phyloP scores from a whole-genome alignment of 352 stramenopile genomes.

The Globisporangium abappressorium region DNA sequence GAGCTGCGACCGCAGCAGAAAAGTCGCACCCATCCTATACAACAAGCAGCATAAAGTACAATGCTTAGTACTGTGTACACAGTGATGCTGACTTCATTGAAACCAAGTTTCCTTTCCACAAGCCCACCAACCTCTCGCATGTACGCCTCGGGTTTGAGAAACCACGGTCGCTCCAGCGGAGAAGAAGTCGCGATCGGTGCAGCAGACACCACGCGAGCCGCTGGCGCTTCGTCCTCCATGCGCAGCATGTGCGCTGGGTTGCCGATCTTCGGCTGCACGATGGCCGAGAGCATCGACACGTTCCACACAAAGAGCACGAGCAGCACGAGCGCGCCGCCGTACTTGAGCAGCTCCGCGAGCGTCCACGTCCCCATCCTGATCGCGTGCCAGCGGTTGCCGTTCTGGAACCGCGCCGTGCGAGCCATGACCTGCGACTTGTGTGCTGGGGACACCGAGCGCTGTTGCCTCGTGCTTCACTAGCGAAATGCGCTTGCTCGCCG shows the following conservation, averaged over 20 bases:
- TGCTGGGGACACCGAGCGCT: not conserved
- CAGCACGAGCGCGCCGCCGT: conserved; percentile 25
- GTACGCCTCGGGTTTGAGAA: conserved; percentile 47
- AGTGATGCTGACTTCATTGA: not conserved
- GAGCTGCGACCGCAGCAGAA: conserved; percentile 45
- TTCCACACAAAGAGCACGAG: conserved; percentile 56
- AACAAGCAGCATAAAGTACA: not conserved
- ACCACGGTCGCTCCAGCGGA: conserved; percentile 30
- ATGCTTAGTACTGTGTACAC: not conserved
- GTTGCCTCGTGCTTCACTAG: not conserved
- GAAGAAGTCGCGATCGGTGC: not conserved
- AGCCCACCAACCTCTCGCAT: conserved; percentile 27
- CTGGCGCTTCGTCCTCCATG: not conserved
- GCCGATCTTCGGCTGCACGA: conserved; percentile 20
- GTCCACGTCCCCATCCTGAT: conserved; percentile 19
- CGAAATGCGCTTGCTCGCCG: not conserved
- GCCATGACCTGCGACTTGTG: conserved; percentile 12
- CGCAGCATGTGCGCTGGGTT: conserved; percentile 17
- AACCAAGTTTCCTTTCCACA: not conserved
- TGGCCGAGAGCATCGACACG: conserved; percentile 35
- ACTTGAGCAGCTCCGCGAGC: conserved; percentile 27
- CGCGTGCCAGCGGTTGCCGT: conserved; percentile 23
- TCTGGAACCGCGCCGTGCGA: conserved; percentile 20
- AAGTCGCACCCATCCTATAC: conserved; percentile 64
- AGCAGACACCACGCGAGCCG: not conserved